phyloP scores from a whole-genome alignment of 2,329 filamentous ascomycete species.

The Pseudonectria foliicola region DNA sequence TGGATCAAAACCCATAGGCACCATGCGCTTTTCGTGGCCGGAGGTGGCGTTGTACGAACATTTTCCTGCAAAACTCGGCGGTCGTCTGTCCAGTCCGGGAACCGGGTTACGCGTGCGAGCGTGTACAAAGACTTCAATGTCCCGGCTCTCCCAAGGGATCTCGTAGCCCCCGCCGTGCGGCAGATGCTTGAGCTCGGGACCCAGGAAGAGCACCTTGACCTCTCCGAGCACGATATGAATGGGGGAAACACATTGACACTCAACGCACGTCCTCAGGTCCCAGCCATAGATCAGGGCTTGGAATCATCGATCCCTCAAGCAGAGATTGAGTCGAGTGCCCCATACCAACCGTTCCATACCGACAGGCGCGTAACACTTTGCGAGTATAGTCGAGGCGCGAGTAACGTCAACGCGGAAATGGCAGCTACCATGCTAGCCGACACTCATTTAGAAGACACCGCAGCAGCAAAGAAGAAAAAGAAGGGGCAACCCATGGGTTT shows the following conservation, averaged over 20 bases:
- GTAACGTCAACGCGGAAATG: conserved; percentile 27
- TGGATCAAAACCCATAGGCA: conserved; percentile 59
- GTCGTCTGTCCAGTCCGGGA: conserved; percentile 45
- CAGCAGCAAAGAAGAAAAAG: conserved; percentile 30
- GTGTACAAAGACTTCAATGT: conserved; percentile 63
- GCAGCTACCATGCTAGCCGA: conserved; percentile 35
- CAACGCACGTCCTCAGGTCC: conserved; percentile 32
- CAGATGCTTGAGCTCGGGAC: conserved; percentile 44
- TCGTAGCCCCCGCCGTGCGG: conserved; percentile 49
- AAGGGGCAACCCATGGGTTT: conserved; percentile 21
- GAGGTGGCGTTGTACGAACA: conserved; percentile 58
- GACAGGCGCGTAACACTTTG: conserved; percentile 77
- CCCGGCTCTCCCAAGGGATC: conserved; percentile 52
- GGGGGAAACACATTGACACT: conserved; percentile 47
- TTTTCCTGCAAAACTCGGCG: conserved; percentile 54
- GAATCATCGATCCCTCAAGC: conserved; percentile 65
- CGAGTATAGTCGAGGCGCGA: conserved; percentile 45
- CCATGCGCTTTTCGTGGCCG: conserved; percentile 57
- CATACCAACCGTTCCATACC: conserved; percentile 93
- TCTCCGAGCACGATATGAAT: conserved; percentile 46
- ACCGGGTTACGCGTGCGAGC: conserved; percentile 45
- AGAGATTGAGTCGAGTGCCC: conserved; percentile 91
- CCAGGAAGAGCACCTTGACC: conserved; percentile 48
- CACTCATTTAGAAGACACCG: conserved; percentile 33
- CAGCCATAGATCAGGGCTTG: conserved; percentile 35